Percentiles rank a stretch among this genome's conserved stretches.
These are phyloP conservation scores for Rhodamnia rubescens DNA, from an alignment of 345 rosid genomes.

Conservation along the genomic window DNA sequence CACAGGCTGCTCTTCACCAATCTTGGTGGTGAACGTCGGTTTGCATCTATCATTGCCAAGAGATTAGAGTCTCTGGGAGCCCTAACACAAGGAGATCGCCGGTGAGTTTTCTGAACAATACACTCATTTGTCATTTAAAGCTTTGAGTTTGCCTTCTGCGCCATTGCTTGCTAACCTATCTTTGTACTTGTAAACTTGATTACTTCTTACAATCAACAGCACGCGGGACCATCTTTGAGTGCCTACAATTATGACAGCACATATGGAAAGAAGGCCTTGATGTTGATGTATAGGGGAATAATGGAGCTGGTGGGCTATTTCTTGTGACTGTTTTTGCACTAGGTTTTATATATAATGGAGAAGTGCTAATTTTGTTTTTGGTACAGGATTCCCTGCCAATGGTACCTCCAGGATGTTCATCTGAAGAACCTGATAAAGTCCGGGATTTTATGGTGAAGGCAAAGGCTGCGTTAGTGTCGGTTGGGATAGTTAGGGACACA, in stretches of 20 bases:
- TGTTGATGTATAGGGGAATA: conserved; percentile 93
- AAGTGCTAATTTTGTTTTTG: conserved; percentile 15
- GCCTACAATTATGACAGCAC: conserved; percentile 94
- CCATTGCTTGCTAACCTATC: neutral
- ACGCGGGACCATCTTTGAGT: conserved; percentile 92
- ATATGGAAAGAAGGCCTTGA: conserved; percentile 81
- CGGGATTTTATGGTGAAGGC: conserved; percentile 78
- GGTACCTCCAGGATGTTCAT: conserved; percentile 89
- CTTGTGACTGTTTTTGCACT: neutral
- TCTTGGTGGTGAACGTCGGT: conserved; percentile 98
- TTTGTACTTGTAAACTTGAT: neutral
- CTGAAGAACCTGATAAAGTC: conserved; percentile 74
- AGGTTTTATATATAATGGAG: neutral
- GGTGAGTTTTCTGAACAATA: conserved; percentile 29
- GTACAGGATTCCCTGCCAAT: conserved; percentile 86
- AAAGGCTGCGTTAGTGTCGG: conserved; percentile 94
- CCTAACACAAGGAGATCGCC: conserved; percentile 95
- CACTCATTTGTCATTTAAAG: neutral
- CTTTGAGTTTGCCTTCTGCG: neutral
- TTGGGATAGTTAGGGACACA: conserved; percentile 94
- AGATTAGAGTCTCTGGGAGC: conserved; percentile 97
- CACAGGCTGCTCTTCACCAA: conserved; percentile 77
- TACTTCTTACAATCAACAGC: conserved; percentile 7
- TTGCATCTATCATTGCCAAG: conserved; percentile 99
- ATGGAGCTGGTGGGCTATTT: conserved; percentile 69